Base-by-base conservation (phyloP, 306 rosid species). In the Gynostemma pentaphyllum region DNA sequence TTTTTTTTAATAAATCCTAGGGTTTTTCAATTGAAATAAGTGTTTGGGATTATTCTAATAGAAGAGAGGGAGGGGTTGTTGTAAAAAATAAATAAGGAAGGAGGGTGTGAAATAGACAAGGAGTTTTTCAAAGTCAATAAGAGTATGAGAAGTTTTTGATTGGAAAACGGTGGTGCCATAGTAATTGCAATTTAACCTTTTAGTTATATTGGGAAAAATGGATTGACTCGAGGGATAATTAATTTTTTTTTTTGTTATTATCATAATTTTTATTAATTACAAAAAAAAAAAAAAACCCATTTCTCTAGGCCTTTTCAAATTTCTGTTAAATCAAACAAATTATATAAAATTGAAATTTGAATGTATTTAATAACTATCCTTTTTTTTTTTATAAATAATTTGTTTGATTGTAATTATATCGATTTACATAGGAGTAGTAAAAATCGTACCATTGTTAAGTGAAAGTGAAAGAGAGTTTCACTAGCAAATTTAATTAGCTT, bases 221-320 rank as follows among this genome's bases (percentile, higher is more conserved):
- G 95, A 84, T 92, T 92, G 94, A 92, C 91, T 86, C 95, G 95
- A 88, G 95, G 96, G 77, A 51, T 80, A 64, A 56, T 40, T 83
- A 85, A 83, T 87, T 85, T 81, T 70, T 80, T 52, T 27, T 32
- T 82, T 79, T 79, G 75, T 69, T 80, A 48, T 27, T 61, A 65
- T 47, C 70, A 16, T n/a, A n/a, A n/a, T 53, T 63, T 24, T 70
- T 32, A 59, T 19, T 13, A 19, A 19, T 27, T 71, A 37, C 47
- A 55, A 32, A 54, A 9, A n/a, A 36, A 48, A 30, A 41, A 24
- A 9, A 5, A 56, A 28, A 42, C 24, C 40, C 24, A 16, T 37
- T 70, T 47, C 55, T 47, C 54, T 48, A 60, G 49, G 68, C n/a
- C 47, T 19, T 50, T 70, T 32, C 24, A 23, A 63, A 50, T 16